These are phyloP conservation scores for Xylariaceae sp. DNA, from an alignment of 2,329 filamentous ascomycete species.

Conservation along the genomic window DNA sequence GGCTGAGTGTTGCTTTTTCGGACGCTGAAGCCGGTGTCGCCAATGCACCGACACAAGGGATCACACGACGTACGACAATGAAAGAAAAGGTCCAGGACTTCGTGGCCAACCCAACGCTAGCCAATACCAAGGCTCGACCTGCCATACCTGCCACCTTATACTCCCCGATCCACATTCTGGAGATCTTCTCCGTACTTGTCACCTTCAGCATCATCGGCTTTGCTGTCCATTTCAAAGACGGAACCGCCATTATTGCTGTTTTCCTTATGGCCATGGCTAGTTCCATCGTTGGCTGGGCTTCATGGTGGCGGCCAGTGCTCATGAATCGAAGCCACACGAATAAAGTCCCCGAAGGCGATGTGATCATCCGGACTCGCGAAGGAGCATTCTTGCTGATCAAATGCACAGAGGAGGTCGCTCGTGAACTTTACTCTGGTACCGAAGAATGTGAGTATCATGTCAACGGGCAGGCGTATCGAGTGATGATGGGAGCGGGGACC, in stretches of 20 bases:
- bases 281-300: slow-evolving; percentile 53
- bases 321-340: slow-evolving; percentile 47
- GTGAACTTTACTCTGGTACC: slow-evolving; percentile 59
- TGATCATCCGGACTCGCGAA: slow-evolving; percentile 58
- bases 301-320: slow-evolving; percentile 54
- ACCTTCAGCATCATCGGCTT: slow-evolving; percentile 45
- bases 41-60: slow-evolving; percentile 15
- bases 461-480: slow-evolving; percentile 41
- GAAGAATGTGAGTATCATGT: slow-evolving; percentile 57
- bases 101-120: slow-evolving; percentile 40
- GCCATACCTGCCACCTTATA: slow-evolving; percentile 45
- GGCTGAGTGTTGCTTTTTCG: slow-evolving; percentile 12
- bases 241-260: slow-evolving; percentile 49
- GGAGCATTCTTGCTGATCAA: slow-evolving; percentile 56
- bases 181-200: slow-evolving; percentile 46
- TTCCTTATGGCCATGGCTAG: slow-evolving; percentile 49
- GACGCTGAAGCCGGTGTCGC: slow-evolving; percentile 23
- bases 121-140: slow-evolving; percentile 35
- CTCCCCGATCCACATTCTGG: slow-evolving; percentile 52
- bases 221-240: slow-evolving; percentile 43
- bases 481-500: slow-evolving; percentile 55
- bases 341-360: slow-evolving; percentile 51
- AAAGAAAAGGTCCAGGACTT: slow-evolving; percentile 40
- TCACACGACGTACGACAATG: slow-evolving; percentile 33
- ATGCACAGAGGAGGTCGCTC: slow-evolving; percentile 56